Evolutionary conservation across 495 filamentous ascomycete genomes (phyloP).

Genomic region (Aspergillus coremiiformis): DNA sequence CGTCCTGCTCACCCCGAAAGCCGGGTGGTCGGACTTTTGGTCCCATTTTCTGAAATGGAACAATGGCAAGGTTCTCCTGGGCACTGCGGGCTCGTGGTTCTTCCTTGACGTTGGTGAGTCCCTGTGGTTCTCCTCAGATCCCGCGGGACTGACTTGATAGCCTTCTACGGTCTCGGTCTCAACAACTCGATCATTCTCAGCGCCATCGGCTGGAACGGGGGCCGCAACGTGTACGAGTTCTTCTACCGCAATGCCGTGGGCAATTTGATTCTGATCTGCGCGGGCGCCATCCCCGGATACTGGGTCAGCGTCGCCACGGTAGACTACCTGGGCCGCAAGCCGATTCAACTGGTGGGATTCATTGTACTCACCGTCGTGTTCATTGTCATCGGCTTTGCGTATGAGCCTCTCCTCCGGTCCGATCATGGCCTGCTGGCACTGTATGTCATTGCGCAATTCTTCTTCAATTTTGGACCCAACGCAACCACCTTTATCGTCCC

Average conservation of each 20-base stretch:
- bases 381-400: constrained; percentile 66
- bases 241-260: constrained; percentile 66
- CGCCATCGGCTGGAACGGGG: constrained; percentile 59
- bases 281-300: constrained; percentile 72
- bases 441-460: constrained; percentile 77
- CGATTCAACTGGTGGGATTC: constrained; percentile 75
- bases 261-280: constrained; percentile 66
- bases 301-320: constrained; percentile 65
- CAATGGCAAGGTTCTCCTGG: no score
- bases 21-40: no score
- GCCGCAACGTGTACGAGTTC: constrained; percentile 50
- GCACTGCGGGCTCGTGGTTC: no score
- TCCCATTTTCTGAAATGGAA: no score
- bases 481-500: constrained; percentile 86
- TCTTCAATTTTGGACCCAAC: constrained; percentile 85
- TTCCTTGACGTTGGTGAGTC: no score
- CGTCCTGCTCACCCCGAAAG: no score
- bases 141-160: constrained; percentile 43
- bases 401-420: constrained; percentile 36
- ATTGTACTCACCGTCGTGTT: constrained; percentile 68
- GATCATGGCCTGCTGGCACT: constrained; percentile 54
- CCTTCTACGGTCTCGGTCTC: constrained; percentile 73
- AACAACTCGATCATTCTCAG: constrained; percentile 64
- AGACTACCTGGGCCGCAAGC: constrained; percentile 68
- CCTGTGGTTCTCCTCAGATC: no score